Percentiles rank a stretch among this genome's conserved stretches.
phyloP scores from a whole-genome alignment of 495 filamentous ascomycete genomes.

The Hapsidospora chrysogenum region DNA sequence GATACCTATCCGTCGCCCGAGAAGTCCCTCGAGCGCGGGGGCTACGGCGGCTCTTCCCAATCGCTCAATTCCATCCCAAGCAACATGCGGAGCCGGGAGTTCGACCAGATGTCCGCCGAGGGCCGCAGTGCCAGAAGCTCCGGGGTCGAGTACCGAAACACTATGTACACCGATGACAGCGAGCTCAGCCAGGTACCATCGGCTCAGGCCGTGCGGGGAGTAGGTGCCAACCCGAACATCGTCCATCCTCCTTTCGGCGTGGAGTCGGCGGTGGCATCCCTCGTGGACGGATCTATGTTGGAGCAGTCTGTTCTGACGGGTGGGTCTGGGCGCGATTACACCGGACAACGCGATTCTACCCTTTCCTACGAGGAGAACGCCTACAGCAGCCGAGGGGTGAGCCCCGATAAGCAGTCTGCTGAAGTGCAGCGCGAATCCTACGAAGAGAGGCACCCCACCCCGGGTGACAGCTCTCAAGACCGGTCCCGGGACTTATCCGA shows the following conservation, averaged over 20 bases:
- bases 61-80: conserved; percentile 20
- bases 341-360: conserved; percentile 17
- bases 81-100: conserved; percentile 23
- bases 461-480: conserved; percentile 6
- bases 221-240: conserved; percentile 58
- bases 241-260: conserved; percentile 53
- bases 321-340: conserved; percentile 23
- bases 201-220: conserved; percentile 48
- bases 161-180: conserved; percentile 53
- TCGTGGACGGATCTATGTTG: conserved; percentile 69
- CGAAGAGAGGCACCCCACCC: conserved; percentile 9
- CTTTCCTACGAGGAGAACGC: conserved; percentile 18
- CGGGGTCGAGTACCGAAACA: conserved; percentile 37
- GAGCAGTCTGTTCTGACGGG: conserved; percentile 57
- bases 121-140: conserved; percentile 22
- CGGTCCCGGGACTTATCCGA: conserved; percentile 14
- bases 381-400: conserved; percentile 11
- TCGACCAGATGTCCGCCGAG: conserved; percentile 20
- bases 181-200: conserved; percentile 39
- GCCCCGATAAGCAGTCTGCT: conserved; percentile 19
- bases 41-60: conserved; percentile 14
- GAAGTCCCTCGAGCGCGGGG: conserved; percentile 10
- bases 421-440: conserved; percentile 12
- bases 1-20: conserved; percentile 25
- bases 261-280: conserved; percentile 76